A percentile compares a stretch with the other conserved stretches of the same genome.
phyloP scores from a whole-genome alignment of 257 asterid genomes.

The Solanum tarijense region DNA sequence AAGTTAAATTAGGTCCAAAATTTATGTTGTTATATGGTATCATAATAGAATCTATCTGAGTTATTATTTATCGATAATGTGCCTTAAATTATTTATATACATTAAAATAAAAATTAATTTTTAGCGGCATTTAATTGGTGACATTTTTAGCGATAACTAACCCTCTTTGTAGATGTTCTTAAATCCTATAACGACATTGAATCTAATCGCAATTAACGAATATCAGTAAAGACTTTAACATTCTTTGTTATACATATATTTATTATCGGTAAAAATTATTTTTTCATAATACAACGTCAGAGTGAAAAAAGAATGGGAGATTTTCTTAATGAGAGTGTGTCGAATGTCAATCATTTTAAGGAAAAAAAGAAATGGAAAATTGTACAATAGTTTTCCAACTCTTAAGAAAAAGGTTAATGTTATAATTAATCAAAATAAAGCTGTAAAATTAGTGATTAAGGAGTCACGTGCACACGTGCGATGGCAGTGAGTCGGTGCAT shows the following conservation, averaged over 20 bases:
- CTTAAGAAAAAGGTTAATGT: not conserved
- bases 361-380: not conserved
- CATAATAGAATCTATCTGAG: no score
- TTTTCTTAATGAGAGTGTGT: not conserved
- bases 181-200: rapidly evolving
- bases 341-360: not conserved
- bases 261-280: no score
- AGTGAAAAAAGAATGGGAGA: no score
- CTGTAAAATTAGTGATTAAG: constrained; percentile 23
- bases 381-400: not conserved
- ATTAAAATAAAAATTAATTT: no score
- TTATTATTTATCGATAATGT: not conserved
- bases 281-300: no score
- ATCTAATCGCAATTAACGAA: no score
- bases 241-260: no score
- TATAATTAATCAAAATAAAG: constrained; percentile 12
- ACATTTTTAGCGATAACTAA: no score
- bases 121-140: no score
- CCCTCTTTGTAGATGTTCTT: rapidly evolving
- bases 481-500: constrained; percentile 73
- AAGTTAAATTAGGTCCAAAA: no score
- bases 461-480: constrained; percentile 87
- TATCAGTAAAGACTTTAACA: rapidly evolving
- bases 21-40: no score
- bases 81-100: no score